phyloP scores from a whole-genome alignment of 2,329 filamentous ascomycete species.

The Venturia carpophila region DNA sequence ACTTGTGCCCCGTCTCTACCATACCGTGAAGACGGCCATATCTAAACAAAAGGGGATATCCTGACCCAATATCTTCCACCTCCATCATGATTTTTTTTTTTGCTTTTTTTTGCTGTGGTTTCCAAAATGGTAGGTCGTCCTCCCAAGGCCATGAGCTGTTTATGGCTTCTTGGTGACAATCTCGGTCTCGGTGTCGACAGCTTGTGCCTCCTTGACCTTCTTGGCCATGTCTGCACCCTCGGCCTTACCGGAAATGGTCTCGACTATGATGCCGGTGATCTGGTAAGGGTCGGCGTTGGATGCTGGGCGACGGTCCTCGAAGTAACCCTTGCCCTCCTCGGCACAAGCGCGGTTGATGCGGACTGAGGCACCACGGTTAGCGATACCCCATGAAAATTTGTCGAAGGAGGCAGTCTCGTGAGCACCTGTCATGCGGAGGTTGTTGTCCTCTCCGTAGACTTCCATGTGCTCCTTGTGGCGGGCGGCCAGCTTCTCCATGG shows the following conservation, averaged over 20 bases:
- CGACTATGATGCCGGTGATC: constrained; percentile 72
- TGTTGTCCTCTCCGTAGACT: constrained; percentile 94
- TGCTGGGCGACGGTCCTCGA: constrained; percentile 61
- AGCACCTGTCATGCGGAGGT: constrained; percentile 80
- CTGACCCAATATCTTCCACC: not conserved
- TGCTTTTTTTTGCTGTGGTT: not conserved
- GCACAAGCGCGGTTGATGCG: constrained; percentile 82
- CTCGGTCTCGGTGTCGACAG: constrained; percentile 31
- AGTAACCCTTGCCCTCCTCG: constrained; percentile 88
- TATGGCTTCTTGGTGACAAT: constrained; percentile 29
- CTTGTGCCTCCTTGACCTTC: constrained; percentile 31
- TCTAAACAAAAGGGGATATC: not conserved
- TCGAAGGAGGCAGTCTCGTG: constrained; percentile 95
- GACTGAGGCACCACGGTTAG: constrained; percentile 90
- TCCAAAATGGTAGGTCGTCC: not conserved
- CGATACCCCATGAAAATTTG: constrained; percentile 86
- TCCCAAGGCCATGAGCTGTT: not conserved
- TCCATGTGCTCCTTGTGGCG: constrained; percentile 58
- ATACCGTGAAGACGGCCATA: not conserved
- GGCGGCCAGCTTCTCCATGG: constrained; percentile 52
- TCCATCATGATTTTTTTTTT: not conserved
- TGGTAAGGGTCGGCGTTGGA: constrained; percentile 86
- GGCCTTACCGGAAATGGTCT: constrained; percentile 51
- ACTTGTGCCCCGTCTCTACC: not conserved
- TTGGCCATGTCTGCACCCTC: constrained; percentile 41